Evolutionary conservation across 73 alveolate genomes (phyloP).

Genomic region (Tetrahymena malaccensis): DNA sequence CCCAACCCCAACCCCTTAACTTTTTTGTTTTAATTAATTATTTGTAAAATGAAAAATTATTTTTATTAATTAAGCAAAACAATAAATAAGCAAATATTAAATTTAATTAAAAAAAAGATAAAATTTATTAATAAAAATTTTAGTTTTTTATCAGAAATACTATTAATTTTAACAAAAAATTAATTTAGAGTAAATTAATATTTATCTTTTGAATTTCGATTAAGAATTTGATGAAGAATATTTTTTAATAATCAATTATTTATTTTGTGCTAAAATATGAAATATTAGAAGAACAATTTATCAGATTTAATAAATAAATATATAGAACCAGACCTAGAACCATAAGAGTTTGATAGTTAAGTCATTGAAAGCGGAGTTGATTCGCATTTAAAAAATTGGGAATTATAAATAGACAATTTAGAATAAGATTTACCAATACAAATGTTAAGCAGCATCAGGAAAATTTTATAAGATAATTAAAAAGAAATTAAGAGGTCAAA

Average conservation of each 20-base stretch:
- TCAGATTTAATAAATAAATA: background rate
- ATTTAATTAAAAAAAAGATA: background rate
- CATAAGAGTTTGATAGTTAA: background rate
- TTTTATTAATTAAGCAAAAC: background rate
- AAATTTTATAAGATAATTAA: background rate
- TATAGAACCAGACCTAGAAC: background rate
- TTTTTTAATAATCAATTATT: background rate
- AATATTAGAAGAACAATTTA: background rate
- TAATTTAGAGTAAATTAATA: background rate
- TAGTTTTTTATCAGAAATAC: background rate
- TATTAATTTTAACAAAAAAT: no score
- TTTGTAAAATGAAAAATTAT: no score
- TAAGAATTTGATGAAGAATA: background rate
- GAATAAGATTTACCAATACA: background rate
- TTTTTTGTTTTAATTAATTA: no score
- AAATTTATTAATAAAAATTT: no score
- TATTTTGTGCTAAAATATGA: background rate
- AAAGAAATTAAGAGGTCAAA: background rate
- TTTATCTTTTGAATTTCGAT: background rate
- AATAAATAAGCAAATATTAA: background rate
- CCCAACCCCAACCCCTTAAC: no score
- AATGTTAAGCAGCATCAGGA: background rate
- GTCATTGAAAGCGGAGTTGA: background rate
- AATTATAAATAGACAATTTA: background rate
- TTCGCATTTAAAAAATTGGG: background rate